Base-by-base conservation (phyloP, 257 asterid species). In the Catharanthus roseus region DNA sequence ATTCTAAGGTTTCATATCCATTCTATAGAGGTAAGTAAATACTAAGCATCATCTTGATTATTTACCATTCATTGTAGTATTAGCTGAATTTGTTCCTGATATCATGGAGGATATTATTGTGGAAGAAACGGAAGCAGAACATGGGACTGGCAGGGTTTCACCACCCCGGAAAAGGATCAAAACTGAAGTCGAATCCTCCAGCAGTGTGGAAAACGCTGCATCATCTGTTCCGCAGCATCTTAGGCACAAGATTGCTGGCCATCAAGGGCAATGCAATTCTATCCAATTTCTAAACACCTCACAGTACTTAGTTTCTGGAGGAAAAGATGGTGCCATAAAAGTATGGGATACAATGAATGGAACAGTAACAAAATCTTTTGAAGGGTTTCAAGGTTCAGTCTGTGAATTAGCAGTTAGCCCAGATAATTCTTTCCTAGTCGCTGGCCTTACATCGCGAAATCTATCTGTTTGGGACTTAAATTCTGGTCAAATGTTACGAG, bases 241-340 rank as follows among this genome's bases (percentile, higher is more conserved):
- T 19, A 44, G 56, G 23, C 75, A 71, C 75, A 71, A 60, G 65
- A 71, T 71, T 71, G 12, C 41, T 55, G 75, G 68, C 34, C 58
- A 71, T n/a, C 7, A 42, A 39, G 75, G 33, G 55, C 21, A 61
- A 72, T 72, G 75, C 63, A 62, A 45, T 42, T 72, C 76, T 49
- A 19, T 72, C 36, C 29, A 28, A 62, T 72, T 62, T 47, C 76
- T 72, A 38, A 61, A 47, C 28, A 72, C 21, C 26, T 60, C 76
- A 47, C 28, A 45, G 3, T 23, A 62, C 55, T 72, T 61, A 33
- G 16, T 72, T 15, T 42, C 69, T 12, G 64, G 70, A 29, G 70
- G 70, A 24, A 62, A 45, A 34, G 53, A 62, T 62, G 47, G 26
- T 33, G 60, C 64, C 15, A 23, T 62, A 31, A 72, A 62, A 61